phyloP scores from a whole-genome alignment of 2,329 filamentous ascomycete genomes.

The Botrytis fabae region DNA sequence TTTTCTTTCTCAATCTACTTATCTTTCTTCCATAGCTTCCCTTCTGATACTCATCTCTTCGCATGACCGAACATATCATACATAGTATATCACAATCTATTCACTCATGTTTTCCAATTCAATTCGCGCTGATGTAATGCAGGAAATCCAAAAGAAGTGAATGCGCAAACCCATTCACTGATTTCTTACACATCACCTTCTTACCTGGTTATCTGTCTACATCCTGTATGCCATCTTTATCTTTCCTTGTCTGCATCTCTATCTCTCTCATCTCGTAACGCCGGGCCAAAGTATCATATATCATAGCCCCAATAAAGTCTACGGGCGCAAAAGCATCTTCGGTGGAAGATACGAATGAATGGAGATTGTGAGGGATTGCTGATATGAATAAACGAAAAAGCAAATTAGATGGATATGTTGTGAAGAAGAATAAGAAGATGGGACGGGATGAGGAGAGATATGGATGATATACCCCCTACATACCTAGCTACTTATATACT shows the following conservation, averaged over 20 bases:
- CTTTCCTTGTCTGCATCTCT: not conserved
- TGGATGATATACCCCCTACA: not conserved
- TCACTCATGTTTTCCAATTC: not conserved
- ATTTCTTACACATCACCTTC: not conserved
- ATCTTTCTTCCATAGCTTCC: slow-evolving; percentile 78
- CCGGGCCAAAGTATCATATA: not conserved
- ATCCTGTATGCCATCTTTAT: not conserved
- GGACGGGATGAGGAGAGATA: not conserved
- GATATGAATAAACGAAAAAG: not conserved
- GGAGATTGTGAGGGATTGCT: too few species aligned
- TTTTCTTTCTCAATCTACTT: slow-evolving; percentile 59
- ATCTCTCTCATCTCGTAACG: not conserved
- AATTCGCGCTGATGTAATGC: not conserved
- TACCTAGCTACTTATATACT: not conserved
- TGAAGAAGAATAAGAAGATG: not conserved
- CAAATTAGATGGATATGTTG: not conserved
- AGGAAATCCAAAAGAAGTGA: not conserved
- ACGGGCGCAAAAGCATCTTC: not conserved
- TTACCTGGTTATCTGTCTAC: not conserved
- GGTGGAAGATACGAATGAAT: not conserved
- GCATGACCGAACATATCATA: slow-evolving; percentile 56
- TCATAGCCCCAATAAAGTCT: not conserved
- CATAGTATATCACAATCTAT: not conserved
- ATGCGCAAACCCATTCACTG: not conserved
- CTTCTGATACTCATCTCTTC: slow-evolving; percentile 92